phyloP scores from a whole-genome alignment of 352 stramenopile species.

The Thraustochytrium sp. region DNA sequence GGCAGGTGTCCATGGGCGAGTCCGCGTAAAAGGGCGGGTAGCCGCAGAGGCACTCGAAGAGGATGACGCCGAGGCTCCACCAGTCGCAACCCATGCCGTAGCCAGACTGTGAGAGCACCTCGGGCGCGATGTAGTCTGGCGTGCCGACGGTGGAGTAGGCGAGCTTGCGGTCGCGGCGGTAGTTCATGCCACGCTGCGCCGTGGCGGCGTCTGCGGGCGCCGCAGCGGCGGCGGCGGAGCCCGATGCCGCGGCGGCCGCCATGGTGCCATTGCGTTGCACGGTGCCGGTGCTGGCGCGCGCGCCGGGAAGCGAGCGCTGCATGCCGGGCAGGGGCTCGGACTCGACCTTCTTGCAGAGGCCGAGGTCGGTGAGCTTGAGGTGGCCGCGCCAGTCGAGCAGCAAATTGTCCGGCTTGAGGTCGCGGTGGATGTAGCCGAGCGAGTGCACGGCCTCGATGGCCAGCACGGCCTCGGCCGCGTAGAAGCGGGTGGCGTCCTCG shows the following conservation, averaged over 20 bases:
- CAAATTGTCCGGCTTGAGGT: constrained; percentile 95
- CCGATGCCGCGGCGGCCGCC: background rate
- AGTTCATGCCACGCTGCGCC: constrained; percentile 50
- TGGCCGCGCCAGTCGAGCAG: constrained; percentile 94
- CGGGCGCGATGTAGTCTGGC: constrained; percentile 96
- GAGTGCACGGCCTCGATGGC: constrained; percentile 96
- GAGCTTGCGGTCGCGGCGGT: constrained; percentile 70
- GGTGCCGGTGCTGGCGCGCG: background rate
- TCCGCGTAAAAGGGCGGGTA: constrained; percentile 99
- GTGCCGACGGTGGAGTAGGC: constrained; percentile 97
- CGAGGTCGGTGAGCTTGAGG: constrained; percentile 98
- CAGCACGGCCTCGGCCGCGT: constrained; percentile 95
- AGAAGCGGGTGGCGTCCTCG: constrained; percentile 82
- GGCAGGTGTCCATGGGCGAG: constrained; percentile 90
- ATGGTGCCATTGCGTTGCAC: constrained; percentile 5
- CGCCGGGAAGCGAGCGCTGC: background rate
- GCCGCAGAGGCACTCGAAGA: constrained; percentile 98
- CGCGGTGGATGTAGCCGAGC: constrained; percentile 93
- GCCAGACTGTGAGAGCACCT: constrained; percentile 88
- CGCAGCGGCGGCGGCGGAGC: background rate
- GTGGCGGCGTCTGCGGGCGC: background rate
- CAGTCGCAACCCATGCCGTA: constrained; percentile 91
- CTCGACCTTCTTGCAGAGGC: constrained; percentile 62
- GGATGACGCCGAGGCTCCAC: constrained; percentile 98
- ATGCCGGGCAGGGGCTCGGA: constrained; percentile 40